Percentiles rank a stretch among this genome's conserved stretches.
phyloP scores from a whole-genome alignment of 768 basidiomycete genomes.

The Phaeotremella skinneri region DNA sequence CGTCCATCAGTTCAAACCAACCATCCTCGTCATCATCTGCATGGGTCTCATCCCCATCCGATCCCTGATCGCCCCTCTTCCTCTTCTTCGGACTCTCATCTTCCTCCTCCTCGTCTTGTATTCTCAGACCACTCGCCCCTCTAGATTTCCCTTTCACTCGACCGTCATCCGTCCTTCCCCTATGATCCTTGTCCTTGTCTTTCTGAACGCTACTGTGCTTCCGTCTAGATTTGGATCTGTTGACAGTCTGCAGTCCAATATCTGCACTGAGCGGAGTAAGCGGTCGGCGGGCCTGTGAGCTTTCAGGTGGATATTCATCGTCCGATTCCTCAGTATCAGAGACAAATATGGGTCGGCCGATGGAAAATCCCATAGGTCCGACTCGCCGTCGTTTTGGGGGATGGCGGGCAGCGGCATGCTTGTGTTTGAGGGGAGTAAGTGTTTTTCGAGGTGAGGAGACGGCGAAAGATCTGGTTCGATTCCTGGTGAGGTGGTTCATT shows the following conservation, averaged over 20 bases:
- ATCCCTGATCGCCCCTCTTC: constrained; percentile 18
- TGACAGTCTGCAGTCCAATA: constrained; percentile 24
- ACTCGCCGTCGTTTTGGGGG: constrained; percentile 30
- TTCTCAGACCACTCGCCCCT: constrained; percentile 5
- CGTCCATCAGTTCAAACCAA: constrained; percentile 39
- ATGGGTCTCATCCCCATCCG: constrained; percentile 12
- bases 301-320: constrained; percentile 10
- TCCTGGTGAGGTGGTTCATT: constrained; percentile 35
- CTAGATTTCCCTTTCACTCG: constrained; percentile 3
- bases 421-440: constrained; percentile 27
- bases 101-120: constrained; percentile 9
- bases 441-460: constrained; percentile 36
- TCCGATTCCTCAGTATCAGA: constrained; percentile 16
- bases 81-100: constrained; percentile 16
- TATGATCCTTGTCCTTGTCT: constrained; percentile 2
- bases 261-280: constrained; percentile 27
- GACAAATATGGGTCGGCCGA: constrained; percentile 7
- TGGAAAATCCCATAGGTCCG: constrained; percentile 22
- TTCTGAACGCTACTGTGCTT: neutral
- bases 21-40: constrained; percentile 23
- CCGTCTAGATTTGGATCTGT: constrained; percentile 7
- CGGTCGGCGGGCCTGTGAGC: neutral
- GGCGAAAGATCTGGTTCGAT: constrained; percentile 35
- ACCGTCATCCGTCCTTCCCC: constrained; percentile 6
- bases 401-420: constrained; percentile 20